Base-by-base conservation (phyloP, 257 asterid species). In the Solanum peruvianum region DNA sequence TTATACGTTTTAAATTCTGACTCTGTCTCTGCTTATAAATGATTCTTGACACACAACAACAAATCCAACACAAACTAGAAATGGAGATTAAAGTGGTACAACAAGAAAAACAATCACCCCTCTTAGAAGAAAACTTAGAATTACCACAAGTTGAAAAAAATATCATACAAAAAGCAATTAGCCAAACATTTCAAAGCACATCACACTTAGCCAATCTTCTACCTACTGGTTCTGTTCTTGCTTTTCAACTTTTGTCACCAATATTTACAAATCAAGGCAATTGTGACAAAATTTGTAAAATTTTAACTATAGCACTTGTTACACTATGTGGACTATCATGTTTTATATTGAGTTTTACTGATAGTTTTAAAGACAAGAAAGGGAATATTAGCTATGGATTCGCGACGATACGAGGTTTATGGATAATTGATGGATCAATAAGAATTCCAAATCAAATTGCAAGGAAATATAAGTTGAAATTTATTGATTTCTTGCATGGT, bases 151-250 rank as follows among this genome's bases (percentile, higher is more conserved):
- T 92, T 31, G 94, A 93, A 80, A 91, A 93, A 87, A 95, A 87
- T 89, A 91, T 90, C 58, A 88, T 94, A 87, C 98, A 97, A 85
- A 90, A 93, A 91, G 98, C 98, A 87, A 95, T 95, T 25, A 95
- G 96, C 21, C 98, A 93, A 69, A 95, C 98, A 33, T 95, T 97
- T 78, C 89, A 89, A 87, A 94, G 99, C 95, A 93, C 98, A 21
- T 95, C 98, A 18, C 92, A 95, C 56, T 88, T 97, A 8, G 98
- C 98, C 52, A 97, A 96, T 89, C 98, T 95, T 82, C 90, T 97
- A 0, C 98, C 99, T 16, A 97, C 98, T 4, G 99, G 99, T 35
- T 88, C 99, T 0, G 97, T 95, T 27, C 98, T 97, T 11, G 92
- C 95, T 2, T 95, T 94, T 45, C 99, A 96, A 33, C 93, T 97